Evolutionary conservation across 441 rosid species (phyloP).

Genomic region (Breynia disticha): DNA sequence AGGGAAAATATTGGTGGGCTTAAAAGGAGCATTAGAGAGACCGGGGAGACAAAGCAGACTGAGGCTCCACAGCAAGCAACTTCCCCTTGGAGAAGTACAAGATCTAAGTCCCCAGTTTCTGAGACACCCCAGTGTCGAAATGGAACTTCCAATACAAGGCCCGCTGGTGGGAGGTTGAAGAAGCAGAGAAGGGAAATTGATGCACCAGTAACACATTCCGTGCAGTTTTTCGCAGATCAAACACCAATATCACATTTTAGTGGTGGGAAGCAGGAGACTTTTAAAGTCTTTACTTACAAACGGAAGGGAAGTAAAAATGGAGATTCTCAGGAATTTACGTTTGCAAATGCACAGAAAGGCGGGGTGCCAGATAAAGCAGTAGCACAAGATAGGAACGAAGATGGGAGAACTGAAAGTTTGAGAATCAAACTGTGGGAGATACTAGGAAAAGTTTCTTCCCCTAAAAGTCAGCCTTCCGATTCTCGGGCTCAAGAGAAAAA

Average conservation of each 20-base stretch:
- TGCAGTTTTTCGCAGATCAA: slow-evolving; percentile 25
- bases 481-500: slow-evolving; percentile 28
- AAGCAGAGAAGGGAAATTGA: slow-evolving; percentile 27
- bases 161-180: slow-evolving; percentile 24
- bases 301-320: slow-evolving; percentile 30
- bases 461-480: slow-evolving; percentile 39
- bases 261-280: slow-evolving; percentile 23
- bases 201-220: slow-evolving; percentile 24
- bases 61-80: slow-evolving; percentile 22
- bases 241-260: slow-evolving; percentile 28
- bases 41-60: slow-evolving; percentile 25
- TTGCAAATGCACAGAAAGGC: slow-evolving; percentile 30
- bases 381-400: slow-evolving; percentile 26
- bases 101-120: slow-evolving; percentile 30
- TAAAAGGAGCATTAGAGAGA: slow-evolving; percentile 23
- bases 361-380: slow-evolving; percentile 25
- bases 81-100: slow-evolving; percentile 55
- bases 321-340: slow-evolving; percentile 38
- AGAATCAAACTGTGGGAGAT: slow-evolving; percentile 74
- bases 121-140: slow-evolving; percentile 22
- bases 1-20: slow-evolving; percentile 25
- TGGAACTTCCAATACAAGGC: slow-evolving; percentile 27
- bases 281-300: slow-evolving; percentile 25
- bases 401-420: slow-evolving; percentile 46
- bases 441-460: slow-evolving; percentile 56